Conservation (phyloP, 306 rosid species). For the Spatholobus suberectus region DNA sequence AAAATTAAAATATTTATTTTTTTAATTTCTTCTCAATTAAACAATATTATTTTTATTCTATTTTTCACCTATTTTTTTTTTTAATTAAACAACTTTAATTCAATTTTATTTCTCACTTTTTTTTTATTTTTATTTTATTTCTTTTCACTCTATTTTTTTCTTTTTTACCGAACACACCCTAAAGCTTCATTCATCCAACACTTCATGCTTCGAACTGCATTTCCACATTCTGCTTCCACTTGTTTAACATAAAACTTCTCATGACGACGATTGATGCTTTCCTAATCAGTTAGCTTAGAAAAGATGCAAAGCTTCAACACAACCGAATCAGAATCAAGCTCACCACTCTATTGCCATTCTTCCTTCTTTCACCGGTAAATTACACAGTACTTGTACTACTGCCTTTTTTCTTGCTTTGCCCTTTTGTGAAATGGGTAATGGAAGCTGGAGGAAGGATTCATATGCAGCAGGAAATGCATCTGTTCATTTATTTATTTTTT, state of each 20-base stretch:
- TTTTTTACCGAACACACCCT: too few relatives aligned
- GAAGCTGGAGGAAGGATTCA: not conserved
- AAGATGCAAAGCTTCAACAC: slow-evolving; percentile 77
- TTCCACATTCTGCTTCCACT: slow-evolving; percentile 30
- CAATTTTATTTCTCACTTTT: too few relatives aligned
- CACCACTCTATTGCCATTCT: slow-evolving; percentile 59
- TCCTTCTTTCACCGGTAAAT: slow-evolving; percentile 63
- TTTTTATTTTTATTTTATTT: too few relatives aligned
- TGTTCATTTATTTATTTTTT: not conserved
- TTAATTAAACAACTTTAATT: too few relatives aligned
- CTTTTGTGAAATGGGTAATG: not conserved
- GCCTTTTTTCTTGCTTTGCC: not conserved
- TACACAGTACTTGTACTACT: not conserved
- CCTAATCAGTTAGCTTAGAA: not conserved
- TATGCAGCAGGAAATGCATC: not conserved
- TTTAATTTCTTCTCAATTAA: too few relatives aligned
- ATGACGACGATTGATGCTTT: slow-evolving; percentile 9
- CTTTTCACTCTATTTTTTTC: too few relatives aligned
- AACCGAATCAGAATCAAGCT: slow-evolving; percentile 53
- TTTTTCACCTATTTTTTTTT: too few relatives aligned
- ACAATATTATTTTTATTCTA: too few relatives aligned
- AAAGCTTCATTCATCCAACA: slow-evolving; percentile 55
- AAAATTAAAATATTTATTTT: too few relatives aligned
- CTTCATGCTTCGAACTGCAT: slow-evolving; percentile 25
- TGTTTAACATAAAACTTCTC: not conserved